Percentiles rank a stretch among this genome's conserved stretches.
These are phyloP conservation scores for Tetrahymena thermophila DNA, from an alignment of 73 alveolate species.

Conservation along the genomic window DNA sequence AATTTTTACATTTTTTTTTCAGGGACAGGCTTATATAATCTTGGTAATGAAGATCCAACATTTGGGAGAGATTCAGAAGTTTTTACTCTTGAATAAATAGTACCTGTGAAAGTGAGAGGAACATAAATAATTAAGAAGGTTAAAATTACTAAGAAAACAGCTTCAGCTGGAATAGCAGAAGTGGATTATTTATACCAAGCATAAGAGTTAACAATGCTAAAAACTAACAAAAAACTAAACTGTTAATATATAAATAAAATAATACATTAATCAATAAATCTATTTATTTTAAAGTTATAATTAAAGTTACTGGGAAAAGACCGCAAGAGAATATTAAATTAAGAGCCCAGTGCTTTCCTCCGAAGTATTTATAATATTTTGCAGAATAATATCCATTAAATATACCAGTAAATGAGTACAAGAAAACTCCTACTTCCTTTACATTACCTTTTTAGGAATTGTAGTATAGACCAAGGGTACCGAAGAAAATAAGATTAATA, in stretches of 20 bases:
- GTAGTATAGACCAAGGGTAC: slow-evolving; percentile 9
- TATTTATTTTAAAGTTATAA: background rate
- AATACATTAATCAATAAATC: background rate
- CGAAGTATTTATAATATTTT: slow-evolving; percentile 19
- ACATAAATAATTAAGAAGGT: slow-evolving; percentile 10
- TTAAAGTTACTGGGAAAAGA: slow-evolving; percentile 4
- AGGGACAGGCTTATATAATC: background rate
- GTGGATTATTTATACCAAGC: slow-evolving; percentile 11
- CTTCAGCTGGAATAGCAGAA: background rate
- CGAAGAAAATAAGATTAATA: background rate
- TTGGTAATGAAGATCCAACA: background rate
- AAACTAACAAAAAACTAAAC: background rate
- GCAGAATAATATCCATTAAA: slow-evolving; percentile 37
- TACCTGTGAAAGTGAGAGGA: slow-evolving; percentile 27
- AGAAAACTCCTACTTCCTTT: slow-evolving; percentile 17
- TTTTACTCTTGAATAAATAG: slow-evolving; percentile 14
- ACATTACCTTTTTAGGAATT: slow-evolving; percentile 22
- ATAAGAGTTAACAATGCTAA: background rate
- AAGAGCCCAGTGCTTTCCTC: slow-evolving; percentile 36
- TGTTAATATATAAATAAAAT: background rate
- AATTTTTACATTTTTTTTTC: background rate
- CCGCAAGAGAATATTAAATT: slow-evolving; percentile 5
- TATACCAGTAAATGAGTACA: slow-evolving; percentile 28
- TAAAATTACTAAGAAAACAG: slow-evolving; percentile 11
- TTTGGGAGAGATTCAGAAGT: slow-evolving; percentile 10